Evolutionary conservation across 2,329 filamentous ascomycete genomes (phyloP).

Genomic region (Arthrobotrys sinensis): DNA sequence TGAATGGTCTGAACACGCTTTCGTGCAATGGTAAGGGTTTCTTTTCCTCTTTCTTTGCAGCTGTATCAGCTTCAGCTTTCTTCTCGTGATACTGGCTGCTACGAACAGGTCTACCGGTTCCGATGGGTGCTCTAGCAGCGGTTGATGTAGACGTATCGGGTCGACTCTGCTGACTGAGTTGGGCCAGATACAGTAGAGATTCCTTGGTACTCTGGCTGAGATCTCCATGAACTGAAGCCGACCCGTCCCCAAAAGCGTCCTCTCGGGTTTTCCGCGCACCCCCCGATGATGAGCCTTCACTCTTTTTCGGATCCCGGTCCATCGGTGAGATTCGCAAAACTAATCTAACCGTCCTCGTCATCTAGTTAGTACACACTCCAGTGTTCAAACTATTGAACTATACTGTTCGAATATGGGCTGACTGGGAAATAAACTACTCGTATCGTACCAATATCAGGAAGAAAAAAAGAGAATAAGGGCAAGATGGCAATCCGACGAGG

Average conservation of each 20-base stretch:
- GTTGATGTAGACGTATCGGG: neutral
- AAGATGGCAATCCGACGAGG: too few species aligned
- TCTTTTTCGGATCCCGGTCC: neutral
- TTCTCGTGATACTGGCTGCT: neutral
- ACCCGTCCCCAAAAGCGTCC: too few species aligned
- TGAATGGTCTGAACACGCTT: constrained; percentile 14
- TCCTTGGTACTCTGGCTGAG: neutral
- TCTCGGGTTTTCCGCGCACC: too few species aligned
- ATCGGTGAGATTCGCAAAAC: neutral
- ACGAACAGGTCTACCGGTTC: neutral
- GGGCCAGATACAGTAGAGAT: neutral
- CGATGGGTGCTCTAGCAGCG: neutral
- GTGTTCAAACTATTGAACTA: too few species aligned
- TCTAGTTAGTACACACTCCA: too few species aligned
- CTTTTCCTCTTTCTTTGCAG: neutral
- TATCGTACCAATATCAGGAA: neutral
- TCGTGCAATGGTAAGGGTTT: constrained; percentile 11
- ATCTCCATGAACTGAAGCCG: neutral
- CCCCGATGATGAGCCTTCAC: neutral
- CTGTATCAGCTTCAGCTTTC: neutral
- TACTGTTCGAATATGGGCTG: too few species aligned
- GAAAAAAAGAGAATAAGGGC: too few species aligned
- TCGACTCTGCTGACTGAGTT: neutral
- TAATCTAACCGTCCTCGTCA: neutral
- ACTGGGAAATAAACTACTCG: neutral